Base-by-base conservation (phyloP, 257 asterid species). In the Solanum virginianum region DNA sequence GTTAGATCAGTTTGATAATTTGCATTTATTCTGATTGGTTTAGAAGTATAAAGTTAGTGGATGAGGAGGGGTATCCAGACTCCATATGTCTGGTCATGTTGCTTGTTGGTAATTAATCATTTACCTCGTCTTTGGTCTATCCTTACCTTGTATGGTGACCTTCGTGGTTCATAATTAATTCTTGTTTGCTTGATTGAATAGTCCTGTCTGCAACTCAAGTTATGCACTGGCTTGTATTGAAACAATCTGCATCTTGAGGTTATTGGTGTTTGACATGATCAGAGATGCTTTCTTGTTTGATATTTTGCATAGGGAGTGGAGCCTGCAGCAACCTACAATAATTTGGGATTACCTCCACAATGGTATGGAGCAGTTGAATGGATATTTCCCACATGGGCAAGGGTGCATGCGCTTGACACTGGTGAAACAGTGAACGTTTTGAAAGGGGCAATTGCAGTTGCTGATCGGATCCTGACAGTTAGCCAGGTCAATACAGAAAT, bases 331-430 rank as follows among this genome's bases (percentile, higher is more conserved):
- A 92, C 98, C 9, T 97, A 88, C 89, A 81, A 80, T 68, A 92
- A 93, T 87, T 79, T 97, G 80, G 99, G 99, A 85, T 84, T 97
- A 85, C 98, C 99, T 16, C 89, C 91, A 20, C 96, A 92, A 53
- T 97, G 99, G 99, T 97, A 97, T 88, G 94, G 91, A 86, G 98
- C 99, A 10, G 84, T 97, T 86, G 99, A 93, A 89, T 97, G 98
- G 98, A 92, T 97, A 26, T 97, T 95, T 59, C 99, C 99, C 53
- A 94, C 94, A 7, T 95, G 99, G 99, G 98, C 99, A 11, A 92
- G 99, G 85, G 89, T 93, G 5, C 99, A 97, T 83, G 99, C 99
- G 71, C 95, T 97, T 26, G 98, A 95, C 86, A 97, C 98, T n/a
- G 99, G 99, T 57, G 98, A 94, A 92, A 97, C 99, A 1, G 98